Evolutionary conservation across 495 filamentous ascomycete genomes (phyloP).

Genomic region (Trichoderma parareesei): DNA sequence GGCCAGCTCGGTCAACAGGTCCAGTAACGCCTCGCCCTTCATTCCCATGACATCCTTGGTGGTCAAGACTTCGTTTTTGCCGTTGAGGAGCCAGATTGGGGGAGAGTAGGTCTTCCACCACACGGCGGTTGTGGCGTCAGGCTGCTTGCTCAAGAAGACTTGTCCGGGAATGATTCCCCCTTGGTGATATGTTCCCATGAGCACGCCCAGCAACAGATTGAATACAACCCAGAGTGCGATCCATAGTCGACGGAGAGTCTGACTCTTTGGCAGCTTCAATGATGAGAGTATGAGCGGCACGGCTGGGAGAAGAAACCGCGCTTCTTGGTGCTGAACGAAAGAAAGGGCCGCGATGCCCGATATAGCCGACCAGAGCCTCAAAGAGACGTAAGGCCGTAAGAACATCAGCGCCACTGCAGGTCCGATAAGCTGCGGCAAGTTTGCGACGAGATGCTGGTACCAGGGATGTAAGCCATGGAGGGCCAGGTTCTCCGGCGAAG

Average conservation of each 20-base stretch:
- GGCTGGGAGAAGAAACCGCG: constrained; percentile 82
- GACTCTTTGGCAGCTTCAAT: constrained; percentile 57
- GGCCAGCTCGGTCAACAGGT: constrained; percentile 48
- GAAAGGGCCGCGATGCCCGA: constrained; percentile 75
- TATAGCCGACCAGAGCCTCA: constrained; percentile 67
- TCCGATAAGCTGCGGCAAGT: constrained; percentile 85
- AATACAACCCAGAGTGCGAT: constrained; percentile 70
- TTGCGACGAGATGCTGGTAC: constrained; percentile 81
- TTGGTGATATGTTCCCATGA: constrained; percentile 94
- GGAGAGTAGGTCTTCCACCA: constrained; percentile 99
- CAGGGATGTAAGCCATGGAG: constrained; percentile 85
- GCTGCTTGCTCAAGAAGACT: constrained; percentile 50
- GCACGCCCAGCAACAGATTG: constrained; percentile 64
- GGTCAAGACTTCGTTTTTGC: constrained; percentile 56
- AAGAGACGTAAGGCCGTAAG: constrained; percentile 43
- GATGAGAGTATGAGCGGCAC: constrained; percentile 85
- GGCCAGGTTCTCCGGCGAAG: constrained; percentile 65
- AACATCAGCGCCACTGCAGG: constrained; percentile 69
- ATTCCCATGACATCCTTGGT: constrained; percentile 82
- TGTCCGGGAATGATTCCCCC: constrained; percentile 85
- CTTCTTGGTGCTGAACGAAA: constrained; percentile 86
- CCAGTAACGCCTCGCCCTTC: constrained; percentile 50
- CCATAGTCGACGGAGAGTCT: constrained; percentile 45
- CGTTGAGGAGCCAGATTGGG: constrained; percentile 82
- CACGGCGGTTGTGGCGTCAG: constrained; percentile 58